Evolutionary conservation across 352 stramenopile species (phyloP), one percentile per base, ranked within the genome.

Genomic region (Pythium biforme): DNA sequence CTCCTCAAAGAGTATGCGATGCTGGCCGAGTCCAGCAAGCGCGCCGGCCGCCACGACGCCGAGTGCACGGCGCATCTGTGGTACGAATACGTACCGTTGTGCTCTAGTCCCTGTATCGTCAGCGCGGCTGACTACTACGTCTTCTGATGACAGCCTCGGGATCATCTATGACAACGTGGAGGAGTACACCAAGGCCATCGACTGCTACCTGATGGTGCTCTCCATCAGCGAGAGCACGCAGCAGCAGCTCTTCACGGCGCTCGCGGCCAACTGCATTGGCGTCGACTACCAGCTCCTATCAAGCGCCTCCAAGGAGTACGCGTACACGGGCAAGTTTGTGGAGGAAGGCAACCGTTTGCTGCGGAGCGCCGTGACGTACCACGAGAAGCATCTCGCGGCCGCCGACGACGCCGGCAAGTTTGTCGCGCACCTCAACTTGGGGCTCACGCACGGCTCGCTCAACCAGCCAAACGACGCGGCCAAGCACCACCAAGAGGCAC

Each of bases 121-220:
- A n/a, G n/a, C n/a, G n/a, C n/a, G n/a, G n/a, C n/a, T n/a, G 31
- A 10, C 31, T 34, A 34, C 5, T 10, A 34, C 31, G 31, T 34
- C 10, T 10, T 34, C 31, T 34, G 5, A 14, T 20, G 23, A 11
- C 40, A 71, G 64, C 50, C 78, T 95, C 14, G 89, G 86, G 0
- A 91, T 96, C 53, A 82, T 90, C 33, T 79, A 95, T 59, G 89
- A 97, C 74, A 96, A 96, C 40, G 78, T 93, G 23, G 79, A 90
- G 40, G 84, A 95, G 29, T 94, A 91, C 51, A 64, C 66, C 23
- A 89, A 86, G 54, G 89, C 88, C 26, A 90, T 96, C 50, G 88
- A 94, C 46, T 88, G 73, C 68, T 97, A 95, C 64, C 64, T 91
- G 51, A 65, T 93, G 46, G 90, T 94, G 65, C 81, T 96, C 12